Evolutionary conservation across 1,139 yeast genomes (phyloP), one percentile per base, ranked within the genome.

Genomic region (Blastobotrys buckinghamii): DNA sequence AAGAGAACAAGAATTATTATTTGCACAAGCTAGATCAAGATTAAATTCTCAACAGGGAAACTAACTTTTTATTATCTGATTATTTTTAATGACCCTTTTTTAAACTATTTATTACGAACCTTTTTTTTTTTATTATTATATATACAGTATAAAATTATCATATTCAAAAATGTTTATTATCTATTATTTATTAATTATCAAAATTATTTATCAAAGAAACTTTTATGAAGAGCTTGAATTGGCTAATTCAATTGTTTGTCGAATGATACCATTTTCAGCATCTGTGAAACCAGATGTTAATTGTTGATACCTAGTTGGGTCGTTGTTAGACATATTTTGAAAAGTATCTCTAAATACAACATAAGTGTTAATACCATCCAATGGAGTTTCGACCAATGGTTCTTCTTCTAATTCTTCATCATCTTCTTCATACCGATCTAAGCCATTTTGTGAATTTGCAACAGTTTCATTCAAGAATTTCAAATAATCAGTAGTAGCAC

Each of bases 1-100:
- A 61, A 78, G 80, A 58, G 96, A 92, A 65, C 99, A 92, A 65
- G 97, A 92, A 62, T 95, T 86, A 63, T 72, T 92, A 54, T 90
- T 92, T 68, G 86, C 92, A 59, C 84, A 86, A 63, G 87, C 96
- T 29, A 75, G 97, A 55, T 89, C 88, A 52, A 61, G 66, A 39
- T 59, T 67, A 29, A 62, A 65, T 54, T 63, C 62, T 40, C 55
- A 35, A 30, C 50, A 46, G 29, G 39, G 45, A 29, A 12, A 10
- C n/a, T 29, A 29, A 29, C n/a, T 29, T 29, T 29, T 29, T 12
- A 6, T 13, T 29, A 26, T 10, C n/a, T n/a, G n/a, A n/a, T 22
- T 22, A 22, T 22, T 22, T 22, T 5, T 22, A 22, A 22, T 22
- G 24, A 22, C 24, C 24, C 4, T 22, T 7, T n/a, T n/a, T n/a